These are phyloP conservation scores for Tricholoma sp. DNA, from an alignment of 768 basidiomycete genomes.

Conservation along the genomic window DNA sequence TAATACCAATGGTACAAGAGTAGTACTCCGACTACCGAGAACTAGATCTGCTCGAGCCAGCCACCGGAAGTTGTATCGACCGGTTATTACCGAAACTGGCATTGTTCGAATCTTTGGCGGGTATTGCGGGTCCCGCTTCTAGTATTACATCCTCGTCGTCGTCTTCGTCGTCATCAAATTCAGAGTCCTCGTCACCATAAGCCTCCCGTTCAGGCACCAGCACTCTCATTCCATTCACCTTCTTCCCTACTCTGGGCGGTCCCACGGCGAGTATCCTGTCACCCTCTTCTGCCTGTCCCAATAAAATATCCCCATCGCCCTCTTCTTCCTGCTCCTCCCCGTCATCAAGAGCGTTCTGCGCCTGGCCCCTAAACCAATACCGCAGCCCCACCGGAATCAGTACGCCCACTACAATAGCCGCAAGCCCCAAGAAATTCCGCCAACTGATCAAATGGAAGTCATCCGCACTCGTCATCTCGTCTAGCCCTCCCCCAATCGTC, in stretches of 20 bases:
- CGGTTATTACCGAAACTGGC: slow-evolving; percentile 10
- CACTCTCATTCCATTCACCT: slow-evolving; percentile 29
- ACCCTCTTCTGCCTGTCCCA: slow-evolving; percentile 22
- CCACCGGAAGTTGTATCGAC: slow-evolving; percentile 5
- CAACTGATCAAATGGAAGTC: slow-evolving; percentile 94
- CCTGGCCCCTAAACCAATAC: slow-evolving; percentile 72
- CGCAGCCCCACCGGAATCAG: slow-evolving; percentile 88
- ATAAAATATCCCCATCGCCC: slow-evolving; percentile 11
- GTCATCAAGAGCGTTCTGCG: slow-evolving; percentile 30
- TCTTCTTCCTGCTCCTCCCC: slow-evolving; percentile 27
- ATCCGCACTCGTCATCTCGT: slow-evolving; percentile 90
- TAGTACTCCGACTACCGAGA: slow-evolving; percentile 1
- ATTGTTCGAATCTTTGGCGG: slow-evolving; percentile 12
- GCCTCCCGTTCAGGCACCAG: slow-evolving; percentile 28
- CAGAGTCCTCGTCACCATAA: slow-evolving; percentile 33
- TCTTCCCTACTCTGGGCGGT: slow-evolving; percentile 39
- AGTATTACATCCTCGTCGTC: slow-evolving; percentile 69
- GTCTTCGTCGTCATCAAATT: slow-evolving; percentile 39
- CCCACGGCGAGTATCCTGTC: slow-evolving; percentile 56
- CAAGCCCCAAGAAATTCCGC: slow-evolving; percentile 82
- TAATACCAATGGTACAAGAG: background rate
- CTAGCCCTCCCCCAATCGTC: slow-evolving; percentile 88
- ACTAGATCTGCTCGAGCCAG: slow-evolving; percentile 14
- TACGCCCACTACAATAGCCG: slow-evolving; percentile 86
- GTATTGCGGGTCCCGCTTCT: slow-evolving; percentile 62